Evolutionary conservation across 2,329 filamentous ascomycete genomes (phyloP).

Genomic region (Cephalotrichum gorgonifer): DNA sequence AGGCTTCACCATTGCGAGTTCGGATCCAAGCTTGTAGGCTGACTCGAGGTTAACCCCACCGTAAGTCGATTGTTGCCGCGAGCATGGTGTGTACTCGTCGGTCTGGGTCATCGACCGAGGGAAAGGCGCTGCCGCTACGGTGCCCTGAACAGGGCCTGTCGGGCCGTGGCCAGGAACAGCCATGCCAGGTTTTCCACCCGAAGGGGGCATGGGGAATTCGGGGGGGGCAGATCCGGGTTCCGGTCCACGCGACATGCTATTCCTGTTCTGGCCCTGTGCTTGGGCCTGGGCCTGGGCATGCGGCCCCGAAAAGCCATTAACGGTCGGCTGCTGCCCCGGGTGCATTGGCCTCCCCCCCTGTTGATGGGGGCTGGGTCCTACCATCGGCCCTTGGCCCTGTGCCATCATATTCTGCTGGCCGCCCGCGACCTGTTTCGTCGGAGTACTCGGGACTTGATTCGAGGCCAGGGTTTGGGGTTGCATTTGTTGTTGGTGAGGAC

Average conservation of each 20-base stretch:
- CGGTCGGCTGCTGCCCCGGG: conserved; percentile 20
- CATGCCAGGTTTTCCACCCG: background rate
- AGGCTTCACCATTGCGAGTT: conserved; percentile 60
- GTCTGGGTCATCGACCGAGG: conserved; percentile 5
- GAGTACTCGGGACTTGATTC: conserved; percentile 17
- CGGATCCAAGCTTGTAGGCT: conserved; percentile 52
- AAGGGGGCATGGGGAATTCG: background rate
- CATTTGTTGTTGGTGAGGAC: conserved; percentile 21
- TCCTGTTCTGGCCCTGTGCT: conserved; percentile 28
- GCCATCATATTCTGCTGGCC: conserved; percentile 8
- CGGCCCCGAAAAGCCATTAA: conserved; percentile 26
- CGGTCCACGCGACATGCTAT: conserved; percentile 40
- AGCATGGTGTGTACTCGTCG: conserved; percentile 45
- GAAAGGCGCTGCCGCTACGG: background rate
- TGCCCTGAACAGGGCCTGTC: background rate
- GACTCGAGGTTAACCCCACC: conserved; percentile 65
- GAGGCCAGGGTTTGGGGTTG: conserved; percentile 14
- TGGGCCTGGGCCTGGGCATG: conserved; percentile 14
- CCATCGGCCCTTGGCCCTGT: conserved; percentile 16
- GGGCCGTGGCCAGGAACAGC: background rate
- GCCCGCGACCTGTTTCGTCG: conserved; percentile 10
- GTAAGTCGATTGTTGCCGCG: conserved; percentile 45
- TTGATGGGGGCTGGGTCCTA: background rate
- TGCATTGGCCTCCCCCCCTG: conserved; percentile 22
- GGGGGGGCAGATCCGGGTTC: conserved; percentile 22